A percentile compares a stretch with the other conserved stretches of the same genome.
These are phyloP conservation scores for Chaetoscypha palmicola DNA, from an alignment of 2,329 filamentous ascomycete genomes.

Conservation along the genomic window DNA sequence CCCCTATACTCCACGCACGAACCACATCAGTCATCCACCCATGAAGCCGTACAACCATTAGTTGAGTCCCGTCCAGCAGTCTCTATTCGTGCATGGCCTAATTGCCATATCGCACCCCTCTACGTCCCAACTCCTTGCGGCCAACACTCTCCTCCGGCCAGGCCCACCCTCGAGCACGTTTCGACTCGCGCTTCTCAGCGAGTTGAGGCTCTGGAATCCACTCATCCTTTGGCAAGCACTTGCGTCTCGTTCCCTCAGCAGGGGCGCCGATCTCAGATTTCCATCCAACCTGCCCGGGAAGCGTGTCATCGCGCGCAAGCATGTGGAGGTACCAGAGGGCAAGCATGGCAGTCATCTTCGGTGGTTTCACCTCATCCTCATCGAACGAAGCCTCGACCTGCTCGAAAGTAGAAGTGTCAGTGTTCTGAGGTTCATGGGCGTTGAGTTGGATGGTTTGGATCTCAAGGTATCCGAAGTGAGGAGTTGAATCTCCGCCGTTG, in stretches of 20 bases:
- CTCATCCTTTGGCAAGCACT: slow-evolving; percentile 59
- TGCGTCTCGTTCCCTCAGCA: slow-evolving; percentile 63
- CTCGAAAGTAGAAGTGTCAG: slow-evolving; percentile 16
- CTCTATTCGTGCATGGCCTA: no score
- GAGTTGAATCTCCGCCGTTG: slow-evolving; percentile 62
- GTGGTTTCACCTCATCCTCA: slow-evolving; percentile 36
- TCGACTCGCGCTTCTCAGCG: slow-evolving; percentile 70
- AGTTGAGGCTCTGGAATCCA: slow-evolving; percentile 72
- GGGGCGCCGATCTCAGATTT: slow-evolving; percentile 67
- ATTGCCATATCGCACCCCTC: slow-evolving; percentile 49
- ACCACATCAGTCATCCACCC: no score
- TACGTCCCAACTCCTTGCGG: slow-evolving; percentile 63
- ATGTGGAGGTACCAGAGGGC: slow-evolving; percentile 74
- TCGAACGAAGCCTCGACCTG: slow-evolving; percentile 27
- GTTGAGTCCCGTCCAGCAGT: not conserved
- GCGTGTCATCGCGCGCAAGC: slow-evolving; percentile 55
- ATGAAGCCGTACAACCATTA: no score
- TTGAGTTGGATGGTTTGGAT: slow-evolving; percentile 55
- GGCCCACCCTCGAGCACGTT: slow-evolving; percentile 67
- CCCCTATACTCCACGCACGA: no score
- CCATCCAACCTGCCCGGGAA: slow-evolving; percentile 56
- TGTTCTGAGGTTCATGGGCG: slow-evolving; percentile 22
- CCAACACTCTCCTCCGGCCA: slow-evolving; percentile 67
- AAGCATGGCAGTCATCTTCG: slow-evolving; percentile 66
- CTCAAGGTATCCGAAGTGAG: slow-evolving; percentile 86